Conservation (phyloP, 2,329 filamentous ascomycete species). For the Venturia pyrina region DNA sequence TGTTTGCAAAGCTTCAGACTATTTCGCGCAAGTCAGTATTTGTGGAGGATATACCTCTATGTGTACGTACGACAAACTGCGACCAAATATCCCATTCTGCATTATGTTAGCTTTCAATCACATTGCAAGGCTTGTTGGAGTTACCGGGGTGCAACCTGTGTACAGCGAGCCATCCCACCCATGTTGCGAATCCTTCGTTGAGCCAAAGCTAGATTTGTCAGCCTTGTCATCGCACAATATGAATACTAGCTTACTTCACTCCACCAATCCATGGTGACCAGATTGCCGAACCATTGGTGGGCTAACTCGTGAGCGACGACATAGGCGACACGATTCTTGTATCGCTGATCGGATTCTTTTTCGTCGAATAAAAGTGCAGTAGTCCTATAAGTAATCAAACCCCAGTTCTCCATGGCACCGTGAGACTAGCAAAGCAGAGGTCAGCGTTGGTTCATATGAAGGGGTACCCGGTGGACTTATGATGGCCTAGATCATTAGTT, state of each 20-base stretch:
- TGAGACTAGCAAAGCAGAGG: conserved; percentile 43
- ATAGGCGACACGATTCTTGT: conserved; percentile 90
- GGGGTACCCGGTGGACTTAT: conserved; percentile 25
- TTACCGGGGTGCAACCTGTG: conserved; percentile 76
- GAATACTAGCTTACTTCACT: conserved; percentile 45
- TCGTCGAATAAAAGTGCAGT: conserved; percentile 96
- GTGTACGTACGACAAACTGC: conserved; percentile 71
- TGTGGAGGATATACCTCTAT: conserved; percentile 39
- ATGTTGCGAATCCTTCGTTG: conserved; percentile 94
- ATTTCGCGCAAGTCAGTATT: conserved; percentile 26
- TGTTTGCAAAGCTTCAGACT: conserved; percentile 84
- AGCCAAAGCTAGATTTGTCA: conserved; percentile 51
- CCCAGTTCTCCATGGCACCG: conserved; percentile 94
- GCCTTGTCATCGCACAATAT: background rate
- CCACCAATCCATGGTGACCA: conserved; percentile 97
- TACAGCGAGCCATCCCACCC: conserved; percentile 91
- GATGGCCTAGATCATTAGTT: conserved; percentile 26
- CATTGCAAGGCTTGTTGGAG: conserved; percentile 12
- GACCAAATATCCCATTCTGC: conserved; percentile 93
- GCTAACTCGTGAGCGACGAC: conserved; percentile 97
- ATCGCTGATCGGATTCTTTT: conserved; percentile 77
- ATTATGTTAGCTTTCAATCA: background rate
- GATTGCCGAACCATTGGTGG: conserved; percentile 92
- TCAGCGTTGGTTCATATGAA: background rate
- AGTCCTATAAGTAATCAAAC: conserved; percentile 81